These are phyloP conservation scores for Podosphaera fusca DNA, from an alignment of 2,329 filamentous ascomycete species.

Conservation along the genomic window DNA sequence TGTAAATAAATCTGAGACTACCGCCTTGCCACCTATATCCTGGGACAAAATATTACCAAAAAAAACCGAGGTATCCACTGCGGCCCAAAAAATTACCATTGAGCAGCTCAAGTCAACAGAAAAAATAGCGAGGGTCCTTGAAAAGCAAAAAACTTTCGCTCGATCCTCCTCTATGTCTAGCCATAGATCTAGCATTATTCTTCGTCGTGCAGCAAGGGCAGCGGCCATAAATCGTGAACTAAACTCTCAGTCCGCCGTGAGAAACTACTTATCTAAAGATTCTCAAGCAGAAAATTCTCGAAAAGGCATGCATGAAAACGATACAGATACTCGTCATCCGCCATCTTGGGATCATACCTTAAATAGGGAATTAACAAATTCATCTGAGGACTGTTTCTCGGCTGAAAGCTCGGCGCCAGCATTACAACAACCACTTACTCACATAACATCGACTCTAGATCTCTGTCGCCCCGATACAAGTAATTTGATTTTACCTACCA, in stretches of 20 bases:
- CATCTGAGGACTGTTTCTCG: too few species aligned
- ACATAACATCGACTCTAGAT: too few species aligned
- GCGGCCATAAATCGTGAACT: conserved; percentile 49
- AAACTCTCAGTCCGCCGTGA: conserved; percentile 31
- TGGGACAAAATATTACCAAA: neutral
- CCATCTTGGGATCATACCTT: conserved; percentile 30
- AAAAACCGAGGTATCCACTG: neutral
- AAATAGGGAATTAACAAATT: too few species aligned
- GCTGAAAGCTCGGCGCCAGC: too few species aligned
- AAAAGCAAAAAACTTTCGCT: conserved; percentile 32
- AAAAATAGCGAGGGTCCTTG: conserved; percentile 3
- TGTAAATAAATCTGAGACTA: too few species aligned
- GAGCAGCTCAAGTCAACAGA: conserved; percentile 7
- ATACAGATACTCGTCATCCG: conserved; percentile 73
- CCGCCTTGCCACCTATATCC: neutral
- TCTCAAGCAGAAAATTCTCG: conserved; percentile 43
- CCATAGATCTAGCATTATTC: conserved; percentile 44
- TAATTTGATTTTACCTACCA: too few species aligned
- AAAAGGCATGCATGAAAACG: conserved; percentile 40
- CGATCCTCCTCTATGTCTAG: conserved; percentile 50
- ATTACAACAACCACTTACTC: too few species aligned
- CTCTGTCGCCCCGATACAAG: too few species aligned
- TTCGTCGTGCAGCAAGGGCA: conserved; percentile 53
- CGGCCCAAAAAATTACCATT: conserved; percentile 2
- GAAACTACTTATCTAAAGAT: conserved; percentile 41